Conservation (phyloP, 345 rosid genomes). For the Limnanthes douglasii region DNA sequence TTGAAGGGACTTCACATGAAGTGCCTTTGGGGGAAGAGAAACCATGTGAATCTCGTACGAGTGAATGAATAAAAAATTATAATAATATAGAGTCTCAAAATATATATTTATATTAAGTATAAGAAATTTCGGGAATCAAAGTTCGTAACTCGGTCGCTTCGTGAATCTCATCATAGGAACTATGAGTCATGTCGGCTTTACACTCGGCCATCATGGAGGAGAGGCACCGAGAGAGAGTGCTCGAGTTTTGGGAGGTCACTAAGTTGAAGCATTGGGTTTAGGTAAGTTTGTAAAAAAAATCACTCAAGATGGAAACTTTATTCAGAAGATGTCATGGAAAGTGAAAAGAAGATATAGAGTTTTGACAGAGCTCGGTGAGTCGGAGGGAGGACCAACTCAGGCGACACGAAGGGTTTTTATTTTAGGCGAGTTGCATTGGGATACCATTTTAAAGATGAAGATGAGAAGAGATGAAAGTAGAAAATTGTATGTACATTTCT, state of each 20-base stretch:
- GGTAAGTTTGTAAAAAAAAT: conserved; percentile 16
- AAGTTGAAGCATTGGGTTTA: conserved; percentile 11
- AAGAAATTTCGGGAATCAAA: conserved; percentile 12
- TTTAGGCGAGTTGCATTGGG: too few species aligned
- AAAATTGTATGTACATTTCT: too few species aligned
- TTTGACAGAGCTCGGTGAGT: conserved; percentile 6
- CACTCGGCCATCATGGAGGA: conserved; percentile 15
- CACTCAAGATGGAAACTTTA: conserved; percentile 13
- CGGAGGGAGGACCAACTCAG: conserved; percentile 8
- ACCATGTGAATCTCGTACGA: too few species aligned
- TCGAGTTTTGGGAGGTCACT: conserved; percentile 19
- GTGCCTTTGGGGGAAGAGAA: too few species aligned
- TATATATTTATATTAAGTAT: too few species aligned
- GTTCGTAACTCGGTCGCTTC: conserved; percentile 7
- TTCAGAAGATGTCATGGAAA: conserved; percentile 11
- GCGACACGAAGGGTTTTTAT: neutral
- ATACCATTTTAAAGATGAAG: too few species aligned
- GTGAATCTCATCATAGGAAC: conserved; percentile 7
- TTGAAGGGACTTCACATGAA: too few species aligned
- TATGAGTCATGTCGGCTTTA: conserved; percentile 6
- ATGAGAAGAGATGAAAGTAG: too few species aligned
- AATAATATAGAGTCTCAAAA: too few species aligned
- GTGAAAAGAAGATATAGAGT: conserved; percentile 15
- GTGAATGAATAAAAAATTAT: too few species aligned
- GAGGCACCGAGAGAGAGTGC: conserved; percentile 19